phyloP scores from a whole-genome alignment of 164 flowering plant species.

The Taxillus chinensis region DNA sequence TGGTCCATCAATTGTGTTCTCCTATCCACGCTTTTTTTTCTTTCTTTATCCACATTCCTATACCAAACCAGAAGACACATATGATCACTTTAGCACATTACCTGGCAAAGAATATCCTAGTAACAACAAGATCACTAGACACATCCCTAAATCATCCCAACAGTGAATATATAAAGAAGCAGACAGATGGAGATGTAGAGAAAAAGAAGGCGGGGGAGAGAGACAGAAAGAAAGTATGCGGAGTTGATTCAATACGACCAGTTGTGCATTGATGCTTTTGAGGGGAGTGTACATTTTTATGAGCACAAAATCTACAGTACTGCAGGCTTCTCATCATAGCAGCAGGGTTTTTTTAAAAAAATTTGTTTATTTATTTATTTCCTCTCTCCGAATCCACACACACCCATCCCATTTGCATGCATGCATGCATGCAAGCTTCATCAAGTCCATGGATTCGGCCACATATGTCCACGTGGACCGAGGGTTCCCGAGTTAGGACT shows the following conservation, averaged over 20 bases:
- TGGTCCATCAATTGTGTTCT: slow-evolving; percentile 12
- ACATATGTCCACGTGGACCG: slow-evolving; percentile 28
- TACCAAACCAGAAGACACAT: background rate
- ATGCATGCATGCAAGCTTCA: slow-evolving; percentile 23
- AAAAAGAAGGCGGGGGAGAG: background rate
- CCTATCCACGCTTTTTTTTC: background rate
- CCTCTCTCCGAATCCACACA: background rate
- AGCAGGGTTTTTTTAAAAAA: too few species aligned
- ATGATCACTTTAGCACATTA: slow-evolving; percentile 12
- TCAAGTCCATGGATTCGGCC: background rate
- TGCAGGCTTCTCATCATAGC: background rate
- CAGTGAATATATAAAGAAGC: background rate
- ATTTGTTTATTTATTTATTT: background rate
- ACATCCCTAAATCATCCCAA: slow-evolving; percentile 13
- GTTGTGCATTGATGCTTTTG: slow-evolving; percentile 38
- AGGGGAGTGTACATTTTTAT: slow-evolving; percentile 16
- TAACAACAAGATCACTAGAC: slow-evolving; percentile 21
- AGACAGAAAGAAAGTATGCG: too few species aligned
- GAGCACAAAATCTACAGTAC: background rate
- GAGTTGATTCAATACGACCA: slow-evolving; percentile 21
- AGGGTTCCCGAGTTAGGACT: slow-evolving; percentile 1
- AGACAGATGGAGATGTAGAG: background rate
- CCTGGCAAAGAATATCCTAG: slow-evolving; percentile 16
- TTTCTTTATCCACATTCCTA: background rate
- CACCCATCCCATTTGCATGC: slow-evolving; percentile 10